Conservation (phyloP, 2,329 filamentous ascomycete genomes). For the Sporothrix mexicana region DNA sequence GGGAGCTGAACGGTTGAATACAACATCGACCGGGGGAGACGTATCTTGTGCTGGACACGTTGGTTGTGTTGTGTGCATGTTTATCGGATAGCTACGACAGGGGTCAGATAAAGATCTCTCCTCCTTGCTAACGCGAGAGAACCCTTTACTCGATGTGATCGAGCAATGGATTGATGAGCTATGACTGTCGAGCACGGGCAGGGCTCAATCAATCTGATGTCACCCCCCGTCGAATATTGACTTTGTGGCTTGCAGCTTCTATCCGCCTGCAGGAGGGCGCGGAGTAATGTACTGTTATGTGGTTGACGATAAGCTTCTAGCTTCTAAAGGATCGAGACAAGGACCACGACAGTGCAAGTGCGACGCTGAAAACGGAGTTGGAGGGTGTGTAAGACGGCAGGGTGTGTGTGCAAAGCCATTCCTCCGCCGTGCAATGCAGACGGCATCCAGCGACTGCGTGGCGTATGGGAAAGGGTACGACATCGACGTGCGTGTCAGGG, state of each 20-base stretch:
- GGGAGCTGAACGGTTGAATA: not conserved
- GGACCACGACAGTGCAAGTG: not conserved
- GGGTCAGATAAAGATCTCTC: slow-evolving; percentile 7
- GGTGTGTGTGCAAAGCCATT: not conserved
- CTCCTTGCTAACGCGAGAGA: too few species aligned
- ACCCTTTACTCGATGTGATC: slow-evolving; percentile 35
- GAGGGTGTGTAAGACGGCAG: not conserved
- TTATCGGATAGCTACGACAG: not conserved
- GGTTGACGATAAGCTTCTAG: slow-evolving; percentile 19
- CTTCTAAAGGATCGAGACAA: not conserved
- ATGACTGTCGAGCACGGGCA: too few species aligned
- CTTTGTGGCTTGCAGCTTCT: not conserved
- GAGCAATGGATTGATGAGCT: slow-evolving; percentile 34
- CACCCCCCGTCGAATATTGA: too few species aligned
- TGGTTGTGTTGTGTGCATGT: not conserved
- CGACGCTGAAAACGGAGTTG: not conserved
- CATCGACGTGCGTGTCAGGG: not conserved
- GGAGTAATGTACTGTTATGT: too few species aligned
- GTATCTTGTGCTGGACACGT: not conserved
- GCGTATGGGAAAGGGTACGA: not conserved
- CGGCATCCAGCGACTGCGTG: not conserved
- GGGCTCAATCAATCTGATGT: too few species aligned
- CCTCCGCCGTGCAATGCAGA: not conserved
- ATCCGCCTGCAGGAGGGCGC: not conserved
- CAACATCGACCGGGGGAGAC: not conserved